These are phyloP conservation scores for Catharanthus roseus DNA, from an alignment of 257 asterid genomes.

Conservation along the genomic window DNA sequence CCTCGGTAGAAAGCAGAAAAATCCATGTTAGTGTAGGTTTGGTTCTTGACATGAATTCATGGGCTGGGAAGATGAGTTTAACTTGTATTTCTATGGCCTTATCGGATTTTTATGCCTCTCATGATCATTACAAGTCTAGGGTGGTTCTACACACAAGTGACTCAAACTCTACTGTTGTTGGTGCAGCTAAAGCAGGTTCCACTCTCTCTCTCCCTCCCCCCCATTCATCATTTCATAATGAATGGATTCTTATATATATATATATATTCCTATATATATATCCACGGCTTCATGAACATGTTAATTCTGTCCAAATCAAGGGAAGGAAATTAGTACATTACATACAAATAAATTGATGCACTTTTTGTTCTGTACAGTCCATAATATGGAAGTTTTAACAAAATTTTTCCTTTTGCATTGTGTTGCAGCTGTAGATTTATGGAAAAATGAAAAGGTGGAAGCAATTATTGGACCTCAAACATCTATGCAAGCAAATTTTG, in stretches of 20 bases:
- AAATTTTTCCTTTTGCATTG: no score
- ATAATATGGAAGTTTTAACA: no score
- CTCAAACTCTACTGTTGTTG: slow-evolving; percentile 23
- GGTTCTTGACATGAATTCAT: slow-evolving; percentile 26
- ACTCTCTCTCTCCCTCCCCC: no score
- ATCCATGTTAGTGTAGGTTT: slow-evolving; percentile 14
- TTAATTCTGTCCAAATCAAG: no score
- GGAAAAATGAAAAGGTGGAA: not conserved
- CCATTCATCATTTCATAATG: no score
- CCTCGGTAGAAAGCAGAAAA: not conserved
- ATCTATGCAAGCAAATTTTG: slow-evolving; percentile 8
- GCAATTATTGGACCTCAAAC: slow-evolving; percentile 10
- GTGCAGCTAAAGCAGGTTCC: slow-evolving; percentile 9
- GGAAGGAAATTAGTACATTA: no score
- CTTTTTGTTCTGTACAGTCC: no score
- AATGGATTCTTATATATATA: no score
- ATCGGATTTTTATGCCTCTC: slow-evolving; percentile 25
- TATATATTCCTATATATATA: no score
- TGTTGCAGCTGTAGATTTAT: not conserved
- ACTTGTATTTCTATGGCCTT: slow-evolving; percentile 21
- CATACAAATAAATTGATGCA: no score
- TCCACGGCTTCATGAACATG: no score
- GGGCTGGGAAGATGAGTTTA: slow-evolving; percentile 22
- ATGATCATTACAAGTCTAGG: slow-evolving; percentile 22
- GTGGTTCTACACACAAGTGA: slow-evolving; percentile 23